phyloP scores from a whole-genome alignment of 768 basidiomycete species.

The Kwoniella dendrophila region DNA sequence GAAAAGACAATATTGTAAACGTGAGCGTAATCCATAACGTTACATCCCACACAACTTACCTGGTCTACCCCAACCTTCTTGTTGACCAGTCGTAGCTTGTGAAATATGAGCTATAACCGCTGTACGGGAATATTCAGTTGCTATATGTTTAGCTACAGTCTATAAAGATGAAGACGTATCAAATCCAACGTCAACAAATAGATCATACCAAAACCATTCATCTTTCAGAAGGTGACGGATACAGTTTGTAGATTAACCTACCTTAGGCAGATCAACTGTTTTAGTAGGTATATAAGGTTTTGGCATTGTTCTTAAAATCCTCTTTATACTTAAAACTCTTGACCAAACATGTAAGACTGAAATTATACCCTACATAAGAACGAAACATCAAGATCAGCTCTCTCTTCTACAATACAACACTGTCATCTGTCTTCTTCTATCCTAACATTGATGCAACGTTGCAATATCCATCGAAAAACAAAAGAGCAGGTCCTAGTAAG shows the following conservation, averaged over 20 bases:
- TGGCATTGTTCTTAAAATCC: constrained; percentile 51
- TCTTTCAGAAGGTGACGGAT: background rate
- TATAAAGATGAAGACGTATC: constrained; percentile 12
- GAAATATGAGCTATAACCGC: constrained; percentile 55
- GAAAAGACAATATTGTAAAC: background rate
- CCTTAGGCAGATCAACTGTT: constrained; percentile 50
- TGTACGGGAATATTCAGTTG: constrained; percentile 53
- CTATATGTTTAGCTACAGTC: constrained; percentile 53
- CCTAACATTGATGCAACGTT: background rate
- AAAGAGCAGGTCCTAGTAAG: too few relatives aligned
- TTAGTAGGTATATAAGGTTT: constrained; percentile 56
- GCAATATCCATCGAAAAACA: background rate
- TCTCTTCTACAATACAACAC: background rate
- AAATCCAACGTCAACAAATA: too few relatives aligned
- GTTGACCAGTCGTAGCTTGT: constrained; percentile 53
- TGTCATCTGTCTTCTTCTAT: background rate
- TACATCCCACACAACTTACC: too few relatives aligned
- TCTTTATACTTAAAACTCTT: constrained; percentile 38
- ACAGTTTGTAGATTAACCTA: constrained; percentile 22
- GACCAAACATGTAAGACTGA: constrained; percentile 40
- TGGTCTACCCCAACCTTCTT: constrained; percentile 56
- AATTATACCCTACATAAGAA: constrained; percentile 28
- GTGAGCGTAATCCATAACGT: too few relatives aligned
- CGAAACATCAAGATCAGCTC: background rate
- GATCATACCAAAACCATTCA: too few relatives aligned